Evolutionary conservation across 148 eudicot genomes (phyloP).

Genomic region (Oxyria digyna): DNA sequence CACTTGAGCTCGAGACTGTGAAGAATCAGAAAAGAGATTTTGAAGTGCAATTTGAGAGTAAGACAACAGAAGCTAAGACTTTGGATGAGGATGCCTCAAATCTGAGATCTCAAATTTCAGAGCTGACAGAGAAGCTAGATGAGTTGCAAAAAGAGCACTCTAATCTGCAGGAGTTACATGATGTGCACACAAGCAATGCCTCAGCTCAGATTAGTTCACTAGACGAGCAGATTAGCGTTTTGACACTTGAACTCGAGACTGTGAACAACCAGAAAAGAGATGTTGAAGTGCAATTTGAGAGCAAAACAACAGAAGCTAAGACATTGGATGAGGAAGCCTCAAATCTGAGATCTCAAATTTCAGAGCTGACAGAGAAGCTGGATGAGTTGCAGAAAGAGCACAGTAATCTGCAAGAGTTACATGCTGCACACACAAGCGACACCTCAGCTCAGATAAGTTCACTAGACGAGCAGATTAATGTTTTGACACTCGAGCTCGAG

Average conservation of each 20-base stretch:
- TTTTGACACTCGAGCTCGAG: constrained; percentile 33
- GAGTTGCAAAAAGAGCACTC: neutral
- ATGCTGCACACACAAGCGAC: constrained; percentile 17
- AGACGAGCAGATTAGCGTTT: constrained; percentile 14
- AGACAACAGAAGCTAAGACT: neutral
- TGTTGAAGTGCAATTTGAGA: constrained; percentile 22
- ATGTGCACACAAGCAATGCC: neutral
- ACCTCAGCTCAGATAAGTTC: constrained; percentile 17
- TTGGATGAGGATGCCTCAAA: constrained; percentile 24
- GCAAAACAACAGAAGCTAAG: constrained; percentile 16
- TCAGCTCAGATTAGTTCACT: neutral
- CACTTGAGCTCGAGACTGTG: constrained; percentile 21
- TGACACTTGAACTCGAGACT: constrained; percentile 34
- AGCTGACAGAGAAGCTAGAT: neutral
- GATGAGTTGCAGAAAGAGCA: constrained; percentile 2
- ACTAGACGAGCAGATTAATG: constrained; percentile 7
- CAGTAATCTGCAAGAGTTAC: neutral
- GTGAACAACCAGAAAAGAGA: constrained; percentile 27
- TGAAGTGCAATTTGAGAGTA: neutral
- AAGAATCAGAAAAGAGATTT: neutral
- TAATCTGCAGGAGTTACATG: neutral
- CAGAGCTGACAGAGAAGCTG: neutral
- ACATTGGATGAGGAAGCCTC: neutral
- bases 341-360: constrained; percentile 5
- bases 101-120: neutral